Evolutionary conservation across 768 basidiomycete genomes (phyloP).

Genomic region (Tricholoma sp.): DNA sequence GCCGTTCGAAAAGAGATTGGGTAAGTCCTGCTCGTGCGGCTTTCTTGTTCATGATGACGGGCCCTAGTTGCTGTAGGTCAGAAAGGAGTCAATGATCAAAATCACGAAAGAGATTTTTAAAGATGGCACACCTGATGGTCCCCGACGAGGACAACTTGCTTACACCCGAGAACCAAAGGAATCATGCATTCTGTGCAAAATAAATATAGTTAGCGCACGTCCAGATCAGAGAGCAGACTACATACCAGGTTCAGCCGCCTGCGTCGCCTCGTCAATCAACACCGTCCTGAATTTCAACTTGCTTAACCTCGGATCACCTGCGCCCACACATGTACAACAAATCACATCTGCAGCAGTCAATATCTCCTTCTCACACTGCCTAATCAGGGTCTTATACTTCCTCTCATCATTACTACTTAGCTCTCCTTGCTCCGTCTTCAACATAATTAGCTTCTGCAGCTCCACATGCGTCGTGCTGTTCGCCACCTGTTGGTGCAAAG

Average conservation of each 20-base stretch:
- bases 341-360: slow-evolving; percentile 93
- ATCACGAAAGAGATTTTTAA: not conserved
- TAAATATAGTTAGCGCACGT: slow-evolving; percentile 11
- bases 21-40: slow-evolving; percentile 98
- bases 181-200: slow-evolving; percentile 89
- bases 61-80: slow-evolving; percentile 80
- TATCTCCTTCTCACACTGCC: slow-evolving; percentile 98
- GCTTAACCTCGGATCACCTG: slow-evolving; percentile 91
- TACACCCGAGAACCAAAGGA: slow-evolving; percentile 94
- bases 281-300: slow-evolving; percentile 99
- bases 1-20: slow-evolving; percentile 96
- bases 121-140: slow-evolving; percentile 63
- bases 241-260: slow-evolving; percentile 92
- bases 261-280: slow-evolving; percentile 97
- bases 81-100: slow-evolving; percentile 2
- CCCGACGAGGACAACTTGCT: slow-evolving; percentile 96
- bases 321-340: slow-evolving; percentile 97
- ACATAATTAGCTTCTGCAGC: slow-evolving; percentile 94
- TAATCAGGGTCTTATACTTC: slow-evolving; percentile 94
- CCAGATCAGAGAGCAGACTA: slow-evolving; percentile 9
- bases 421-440: slow-evolving; percentile 98
- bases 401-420: slow-evolving; percentile 94
- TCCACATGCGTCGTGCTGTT: slow-evolving; percentile 96
- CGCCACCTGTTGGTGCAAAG: slow-evolving; percentile 95
- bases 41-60: slow-evolving; percentile 99